Evolutionary conservation across 75 land plant genomes (phyloP), one percentile per base, ranked within the genome.

Genomic region (Cunninghamia lanceolata): DNA sequence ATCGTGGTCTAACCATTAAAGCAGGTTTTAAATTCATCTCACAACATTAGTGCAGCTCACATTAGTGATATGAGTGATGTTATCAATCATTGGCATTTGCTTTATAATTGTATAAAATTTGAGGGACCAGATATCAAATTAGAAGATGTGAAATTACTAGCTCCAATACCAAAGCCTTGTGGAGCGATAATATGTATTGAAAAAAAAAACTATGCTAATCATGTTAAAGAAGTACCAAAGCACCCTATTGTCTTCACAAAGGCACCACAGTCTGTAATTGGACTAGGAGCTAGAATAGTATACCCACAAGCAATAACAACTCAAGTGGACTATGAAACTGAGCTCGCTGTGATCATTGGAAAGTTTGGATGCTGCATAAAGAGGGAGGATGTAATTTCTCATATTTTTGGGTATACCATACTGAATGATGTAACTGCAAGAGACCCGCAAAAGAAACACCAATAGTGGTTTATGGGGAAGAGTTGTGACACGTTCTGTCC

Each of bases 401-500:
- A n/a, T n/a, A n/a, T n/a, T n/a, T n/a, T n/a, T 86, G 89, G 92
- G 86, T 91, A 91, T 79, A 91, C 92, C 36, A 89, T 91, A 17
- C 82, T 91, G 39, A 91, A 91, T 77, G 92, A 91, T 84, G 90
- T 91, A 34, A 91, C 92, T 39, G 90, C 90, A 85, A 87, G 92
- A 76, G 92, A 91, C 38, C 85, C 89, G 81, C 90, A 91, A 83
- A 89, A 89, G 78, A 79, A 78, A 11, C 92, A 91, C 82, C 92
- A 91, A 83, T 90, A 91, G 90, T 91, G 92, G 90, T 91, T 91
- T 75, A n/a, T 91, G 84, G 92, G 92, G 39, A 91, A 91, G 75
- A 91, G 92, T 66, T 91, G 90, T 83, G 92, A 91, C 73, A 91
- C 90, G 19, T 89, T 91, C 70, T 91, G 92, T 85, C 92, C 92